Base-by-base conservation (phyloP, 2,329 filamentous ascomycete genomes). In the Ceratocystis lukuohia region DNA sequence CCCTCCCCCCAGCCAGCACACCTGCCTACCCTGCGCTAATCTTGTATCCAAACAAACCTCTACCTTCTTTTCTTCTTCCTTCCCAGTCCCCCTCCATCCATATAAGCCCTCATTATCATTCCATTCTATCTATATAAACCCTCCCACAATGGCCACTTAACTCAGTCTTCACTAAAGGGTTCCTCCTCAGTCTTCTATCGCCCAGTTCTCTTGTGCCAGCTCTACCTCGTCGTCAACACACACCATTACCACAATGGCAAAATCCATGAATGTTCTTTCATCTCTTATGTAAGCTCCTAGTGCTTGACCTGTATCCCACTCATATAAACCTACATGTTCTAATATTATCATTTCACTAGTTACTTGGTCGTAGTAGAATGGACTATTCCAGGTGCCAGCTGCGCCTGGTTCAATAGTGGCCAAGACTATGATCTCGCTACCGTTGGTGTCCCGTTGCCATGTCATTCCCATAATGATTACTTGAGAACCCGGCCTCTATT, bases 401-500 rank as follows among this genome's bases (percentile, higher is more conserved):
- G 45, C 8, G 33, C 63, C 53, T 65, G 56, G 15, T 30, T 25
- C 8, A 28, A 17, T 5, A 33, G n/a, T 44, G 20, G 1, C 12
- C 10, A 6, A 17, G 15, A 56, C 5, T 17, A 30, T 25, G 7
- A 30, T 22, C 50, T 68, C 44, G 48, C 45, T 62, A 76, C 84
- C 3, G 48, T 62, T 7, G 57, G 46, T 20, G 71, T 76, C 1
- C 83, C 84, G 1, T 78, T 85, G 37, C 76, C 77, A 1, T 86
- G 84, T 69, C 85, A 88, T 72, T 86, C 83, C 1, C 86, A 89
- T 72, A 88, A 89, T 70, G 86, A 89, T 73, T 89, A 89, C 73
- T 87, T 84, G 83, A 80, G 84, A 62, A 77, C 77, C n/a, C 77
- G 81, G 0, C 86, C 87, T 0, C 77, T 90, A 3, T 85, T 82